Percentiles rank a stretch among this genome's conserved stretches.
Conservation (phyloP, 371 early-diverging fungal species). For the Zancudomyces culisetae region DNA sequence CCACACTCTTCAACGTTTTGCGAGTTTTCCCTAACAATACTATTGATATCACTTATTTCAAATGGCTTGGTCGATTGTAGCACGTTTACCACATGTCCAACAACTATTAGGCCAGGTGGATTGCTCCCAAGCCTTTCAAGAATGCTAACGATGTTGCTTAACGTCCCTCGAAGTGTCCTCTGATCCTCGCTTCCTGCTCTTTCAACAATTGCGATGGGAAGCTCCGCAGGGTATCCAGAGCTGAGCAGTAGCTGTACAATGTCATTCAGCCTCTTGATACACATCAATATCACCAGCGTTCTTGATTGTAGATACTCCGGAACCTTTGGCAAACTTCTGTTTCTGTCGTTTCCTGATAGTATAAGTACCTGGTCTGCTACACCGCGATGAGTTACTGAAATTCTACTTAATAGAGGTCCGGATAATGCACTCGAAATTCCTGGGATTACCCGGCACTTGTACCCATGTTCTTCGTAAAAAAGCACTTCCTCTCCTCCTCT, state of each 20-base stretch:
- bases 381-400: constrained; percentile 65
- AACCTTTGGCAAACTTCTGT: constrained; percentile 51
- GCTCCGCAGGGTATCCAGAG: constrained; percentile 30
- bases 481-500: constrained; percentile 76
- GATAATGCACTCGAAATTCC: constrained; percentile 63
- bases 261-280: constrained; percentile 44
- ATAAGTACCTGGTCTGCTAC: constrained; percentile 71
- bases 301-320: constrained; percentile 39
- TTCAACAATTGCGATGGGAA: constrained; percentile 57
- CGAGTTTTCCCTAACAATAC: not conserved
- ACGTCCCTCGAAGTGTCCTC: constrained; percentile 35
- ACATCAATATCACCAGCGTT: constrained; percentile 69
- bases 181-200: constrained; percentile 54
- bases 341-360: constrained; percentile 50
- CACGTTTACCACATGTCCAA: constrained; percentile 28
- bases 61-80: not conserved
- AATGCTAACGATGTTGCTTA: constrained; percentile 34
- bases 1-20: not conserved
- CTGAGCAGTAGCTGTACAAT: constrained; percentile 30
- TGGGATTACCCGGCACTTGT: constrained; percentile 47
- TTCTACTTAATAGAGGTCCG: constrained; percentile 43
- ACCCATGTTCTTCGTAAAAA: constrained; percentile 46
- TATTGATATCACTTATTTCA: not conserved
- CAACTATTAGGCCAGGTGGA: constrained; percentile 55
- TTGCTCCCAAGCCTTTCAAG: constrained; percentile 45